Conservation (phyloP, 495 filamentous ascomycete genomes). For the Friedmanniomyces simplex region DNA sequence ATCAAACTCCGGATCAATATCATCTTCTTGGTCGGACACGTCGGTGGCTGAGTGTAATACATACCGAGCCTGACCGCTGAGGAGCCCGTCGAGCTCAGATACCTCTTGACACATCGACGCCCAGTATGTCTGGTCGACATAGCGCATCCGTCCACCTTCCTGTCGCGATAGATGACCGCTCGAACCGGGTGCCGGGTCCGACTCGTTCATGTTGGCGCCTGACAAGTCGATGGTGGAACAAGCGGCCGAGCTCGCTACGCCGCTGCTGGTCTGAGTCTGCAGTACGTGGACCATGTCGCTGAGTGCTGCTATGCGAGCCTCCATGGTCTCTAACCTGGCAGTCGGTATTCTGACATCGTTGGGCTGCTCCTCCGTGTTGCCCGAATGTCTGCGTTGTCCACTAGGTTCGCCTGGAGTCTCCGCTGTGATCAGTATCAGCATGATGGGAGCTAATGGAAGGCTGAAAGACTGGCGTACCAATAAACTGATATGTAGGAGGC, state of each 20-base stretch:
- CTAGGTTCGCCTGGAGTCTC: background rate
- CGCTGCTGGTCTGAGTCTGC: background rate
- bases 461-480: background rate
- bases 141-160: background rate
- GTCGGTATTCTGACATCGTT: background rate
- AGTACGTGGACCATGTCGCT: background rate
- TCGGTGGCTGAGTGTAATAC: background rate
- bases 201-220: background rate
- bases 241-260: background rate
- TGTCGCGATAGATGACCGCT: background rate
- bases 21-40: background rate
- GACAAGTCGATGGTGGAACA: background rate
- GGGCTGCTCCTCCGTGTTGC: background rate
- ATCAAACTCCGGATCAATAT: background rate
- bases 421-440: background rate
- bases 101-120: background rate
- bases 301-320: background rate
- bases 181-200: background rate
- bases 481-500: background rate
- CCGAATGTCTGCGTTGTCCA: background rate
- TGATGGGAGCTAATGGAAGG: background rate
- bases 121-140: background rate
- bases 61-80: background rate
- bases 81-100: background rate
- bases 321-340: background rate